Evolutionary conservation across 2,329 filamentous ascomycete species (phyloP), one percentile per base, ranked within the genome.

Genomic region (Cercospora nicotianae): DNA sequence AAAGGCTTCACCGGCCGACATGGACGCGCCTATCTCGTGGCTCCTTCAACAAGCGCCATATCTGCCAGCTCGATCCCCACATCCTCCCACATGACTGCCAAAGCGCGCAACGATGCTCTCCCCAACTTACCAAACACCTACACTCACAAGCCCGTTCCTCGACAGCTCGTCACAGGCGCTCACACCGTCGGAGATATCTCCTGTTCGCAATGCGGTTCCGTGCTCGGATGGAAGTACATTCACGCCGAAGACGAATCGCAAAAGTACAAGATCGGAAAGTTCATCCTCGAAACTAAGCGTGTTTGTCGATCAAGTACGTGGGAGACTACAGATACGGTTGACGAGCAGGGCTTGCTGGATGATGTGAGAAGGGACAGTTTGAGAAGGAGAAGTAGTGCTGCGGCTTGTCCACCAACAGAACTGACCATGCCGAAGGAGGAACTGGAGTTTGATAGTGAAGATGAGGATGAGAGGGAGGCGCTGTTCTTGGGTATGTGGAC

Each of bases 381-480:
- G 81, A 86, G 71, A 87, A 88, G 74, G 85, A 87, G 74, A 84
- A 83, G 64, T 83, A 87, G 77, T 63, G 69, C 36, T 31, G 64
- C 65, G n/a, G 67, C 63, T 48, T 55, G 67, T 55, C 72, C 74
- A 59, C 73, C 74, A 5, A 66, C 65, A 57, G 67, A 69, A n/a
- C 59, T 74, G 63, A 69, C 71, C 18, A 42, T 63, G 16, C 30
- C 33, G 31, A 68, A 64, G 39, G 71, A 73, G 12, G 79, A 81
- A n/a, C 70, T 87, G 3, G 84, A 88, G 73, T 90, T 90, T 73
- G 87, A 90, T 73, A 87, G 84, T 66, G 85, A 89, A 77, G 87
- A 90, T 75, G 87, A 90, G 73, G 87, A 89, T 68, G 87, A 90
- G 77, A 89, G 87, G 68, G 87, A 90, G 77, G 87, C 89, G 76